Conservation (phyloP, 441 rosid species). For the Raphanus hybrid region DNA sequence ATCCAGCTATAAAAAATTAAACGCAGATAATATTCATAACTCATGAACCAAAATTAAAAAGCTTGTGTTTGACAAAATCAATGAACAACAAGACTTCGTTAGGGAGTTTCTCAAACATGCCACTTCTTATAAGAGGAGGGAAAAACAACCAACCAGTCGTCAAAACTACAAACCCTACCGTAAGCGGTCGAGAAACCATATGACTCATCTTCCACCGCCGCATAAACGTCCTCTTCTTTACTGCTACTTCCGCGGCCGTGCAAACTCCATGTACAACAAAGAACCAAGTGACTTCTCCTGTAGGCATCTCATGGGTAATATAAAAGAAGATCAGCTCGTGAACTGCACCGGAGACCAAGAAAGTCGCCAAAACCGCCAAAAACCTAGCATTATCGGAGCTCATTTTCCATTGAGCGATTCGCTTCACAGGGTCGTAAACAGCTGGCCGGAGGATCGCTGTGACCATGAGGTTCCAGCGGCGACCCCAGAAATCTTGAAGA, state of each 20-base stretch:
- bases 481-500: constrained; percentile 54
- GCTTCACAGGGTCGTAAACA: constrained; percentile 38
- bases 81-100: constrained; percentile 23
- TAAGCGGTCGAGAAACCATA: constrained; percentile 42
- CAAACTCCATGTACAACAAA: constrained; percentile 54
- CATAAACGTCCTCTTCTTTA: constrained; percentile 43
- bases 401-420: not conserved
- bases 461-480: constrained; percentile 52
- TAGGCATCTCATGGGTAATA: constrained; percentile 42
- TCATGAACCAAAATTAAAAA: constrained; percentile 11
- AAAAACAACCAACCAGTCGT: constrained; percentile 55
- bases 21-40: not conserved
- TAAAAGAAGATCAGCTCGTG: constrained; percentile 52
- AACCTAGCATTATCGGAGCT: constrained; percentile 41
- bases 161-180: constrained; percentile 46
- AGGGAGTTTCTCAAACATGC: constrained; percentile 19
- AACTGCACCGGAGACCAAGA: constrained; percentile 49
- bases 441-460: constrained; percentile 42
- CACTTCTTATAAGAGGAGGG: constrained; percentile 44
- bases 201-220: constrained; percentile 37
- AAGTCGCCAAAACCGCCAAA: constrained; percentile 42
- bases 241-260: constrained; percentile 41
- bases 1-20: not conserved
- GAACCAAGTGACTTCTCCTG: constrained; percentile 51
- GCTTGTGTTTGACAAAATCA: constrained; percentile 17